Conservation (phyloP, 106 monocot genomes). For the Posidonia australis region DNA sequence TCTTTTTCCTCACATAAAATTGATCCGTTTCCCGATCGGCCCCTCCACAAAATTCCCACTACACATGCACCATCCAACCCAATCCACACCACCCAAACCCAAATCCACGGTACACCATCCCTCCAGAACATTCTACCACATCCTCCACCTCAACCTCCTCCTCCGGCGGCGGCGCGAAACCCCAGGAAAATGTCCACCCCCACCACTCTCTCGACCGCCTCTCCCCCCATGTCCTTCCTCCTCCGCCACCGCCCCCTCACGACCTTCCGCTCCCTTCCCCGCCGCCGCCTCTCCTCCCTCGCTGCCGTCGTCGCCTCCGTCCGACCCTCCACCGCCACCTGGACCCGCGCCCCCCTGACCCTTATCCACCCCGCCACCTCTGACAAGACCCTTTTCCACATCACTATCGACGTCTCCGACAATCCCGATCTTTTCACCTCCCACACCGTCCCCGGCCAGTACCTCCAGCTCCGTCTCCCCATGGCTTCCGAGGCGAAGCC, state of each 20-base stretch:
- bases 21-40: too few relatives aligned
- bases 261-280: slow-evolving; percentile 22
- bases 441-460: slow-evolving; percentile 60
- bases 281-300: slow-evolving; percentile 18
- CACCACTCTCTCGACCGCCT: background rate
- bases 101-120: too few relatives aligned
- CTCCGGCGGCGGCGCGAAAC: too few relatives aligned
- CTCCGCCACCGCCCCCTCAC: slow-evolving; percentile 1
- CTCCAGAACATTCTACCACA: too few relatives aligned
- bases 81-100: too few relatives aligned
- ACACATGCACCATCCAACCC: too few relatives aligned
- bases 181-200: background rate
- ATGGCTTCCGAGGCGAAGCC: slow-evolving; percentile 25
- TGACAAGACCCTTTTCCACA: slow-evolving; percentile 64
- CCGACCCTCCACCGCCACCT: slow-evolving; percentile 32
- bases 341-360: slow-evolving; percentile 47
- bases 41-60: too few relatives aligned
- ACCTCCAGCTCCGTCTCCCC: slow-evolving; percentile 66
- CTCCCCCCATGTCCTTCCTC: slow-evolving; percentile 7
- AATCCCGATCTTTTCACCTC: slow-evolving; percentile 35
- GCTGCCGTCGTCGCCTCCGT: slow-evolving; percentile 31
- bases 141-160: too few relatives aligned
- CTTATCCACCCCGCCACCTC: slow-evolving; percentile 44
- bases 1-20: too few relatives aligned
- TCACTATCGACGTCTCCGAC: slow-evolving; percentile 50